Evolutionary conservation across 352 stramenopile genomes (phyloP).

Genomic region (Phytophthora tubulina): DNA sequence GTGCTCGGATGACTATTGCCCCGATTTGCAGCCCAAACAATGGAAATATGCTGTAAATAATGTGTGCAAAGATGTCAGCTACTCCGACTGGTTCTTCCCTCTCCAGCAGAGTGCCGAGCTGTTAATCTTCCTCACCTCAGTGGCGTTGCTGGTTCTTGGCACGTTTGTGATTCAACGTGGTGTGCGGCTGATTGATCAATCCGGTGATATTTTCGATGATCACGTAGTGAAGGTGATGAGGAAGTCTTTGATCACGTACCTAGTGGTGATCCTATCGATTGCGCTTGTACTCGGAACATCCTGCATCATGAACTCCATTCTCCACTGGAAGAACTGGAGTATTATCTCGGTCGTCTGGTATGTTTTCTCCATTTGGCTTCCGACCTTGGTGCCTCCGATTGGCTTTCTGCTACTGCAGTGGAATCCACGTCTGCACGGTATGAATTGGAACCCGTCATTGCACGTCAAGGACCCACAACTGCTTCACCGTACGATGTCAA

Average conservation of each 20-base stretch:
- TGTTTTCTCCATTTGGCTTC: conserved; percentile 82
- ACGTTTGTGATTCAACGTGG: conserved; percentile 77
- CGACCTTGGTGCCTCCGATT: conserved; percentile 74
- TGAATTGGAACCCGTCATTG: conserved; percentile 72
- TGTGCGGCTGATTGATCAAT: conserved; percentile 77
- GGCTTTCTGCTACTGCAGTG: conserved; percentile 88
- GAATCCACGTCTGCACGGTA: conserved; percentile 81
- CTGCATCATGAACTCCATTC: conserved; percentile 67
- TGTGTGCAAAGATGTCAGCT: conserved; percentile 73
- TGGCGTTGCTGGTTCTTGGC: conserved; percentile 74
- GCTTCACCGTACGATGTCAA: conserved; percentile 45
- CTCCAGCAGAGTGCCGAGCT: conserved; percentile 60
- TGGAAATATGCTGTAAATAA: conserved; percentile 79
- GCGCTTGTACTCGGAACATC: conserved; percentile 70
- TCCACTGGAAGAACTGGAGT: conserved; percentile 70
- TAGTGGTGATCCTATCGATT: conserved; percentile 80
- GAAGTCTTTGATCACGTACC: conserved; percentile 82
- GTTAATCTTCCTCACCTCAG: conserved; percentile 68
- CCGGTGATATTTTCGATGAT: conserved; percentile 77
- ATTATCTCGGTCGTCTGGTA: conserved; percentile 87
- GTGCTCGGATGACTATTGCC: conserved; percentile 81
- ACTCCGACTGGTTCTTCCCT: conserved; percentile 73
- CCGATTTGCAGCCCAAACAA: conserved; percentile 81
- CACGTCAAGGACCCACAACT: conserved; percentile 58
- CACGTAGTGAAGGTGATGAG: conserved; percentile 79